Evolutionary conservation across 2,329 filamentous ascomycete genomes (phyloP).

Genomic region (Alternaria angustiovoidea): DNA sequence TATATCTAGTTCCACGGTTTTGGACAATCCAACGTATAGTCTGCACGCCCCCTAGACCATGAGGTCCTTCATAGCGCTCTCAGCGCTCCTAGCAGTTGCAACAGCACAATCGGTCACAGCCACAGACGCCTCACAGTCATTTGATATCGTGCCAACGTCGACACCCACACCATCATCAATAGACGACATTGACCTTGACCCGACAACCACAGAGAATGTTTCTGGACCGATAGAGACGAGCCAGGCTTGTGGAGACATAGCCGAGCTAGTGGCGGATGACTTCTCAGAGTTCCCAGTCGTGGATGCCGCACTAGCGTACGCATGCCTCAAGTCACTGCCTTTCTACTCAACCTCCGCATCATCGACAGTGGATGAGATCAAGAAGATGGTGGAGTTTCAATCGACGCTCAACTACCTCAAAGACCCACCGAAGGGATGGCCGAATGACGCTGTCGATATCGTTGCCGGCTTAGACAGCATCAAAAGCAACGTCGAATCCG

Average conservation of each 20-base stretch:
- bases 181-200: constrained; percentile 30
- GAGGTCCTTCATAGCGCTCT: constrained; percentile 7
- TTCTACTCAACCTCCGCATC: constrained; percentile 37
- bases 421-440: constrained; percentile 47
- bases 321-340: constrained; percentile 50
- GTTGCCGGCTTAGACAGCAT: constrained; percentile 49
- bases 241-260: constrained; percentile 40
- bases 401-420: constrained; percentile 53
- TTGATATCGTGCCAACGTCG: constrained; percentile 11
- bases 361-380: constrained; percentile 41
- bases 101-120: constrained; percentile 11
- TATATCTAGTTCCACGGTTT: not conserved
- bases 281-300: constrained; percentile 29
- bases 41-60: not conserved
- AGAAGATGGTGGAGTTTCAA: constrained; percentile 51
- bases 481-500: constrained; percentile 37
- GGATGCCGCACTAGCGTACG: constrained; percentile 45
- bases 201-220: constrained; percentile 36
- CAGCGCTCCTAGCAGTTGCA: constrained; percentile 9
- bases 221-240: constrained; percentile 42
- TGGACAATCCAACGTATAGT: not conserved
- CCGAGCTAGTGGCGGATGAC: constrained; percentile 23
- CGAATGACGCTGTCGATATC: constrained; percentile 52
- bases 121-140: constrained; percentile 15
- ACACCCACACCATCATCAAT: constrained; percentile 24